Evolutionary conservation across 192 early-diverging fungal genomes (phyloP), one percentile per base, ranked within the genome.

Genomic region (Globomyces pollinis-pini): DNA sequence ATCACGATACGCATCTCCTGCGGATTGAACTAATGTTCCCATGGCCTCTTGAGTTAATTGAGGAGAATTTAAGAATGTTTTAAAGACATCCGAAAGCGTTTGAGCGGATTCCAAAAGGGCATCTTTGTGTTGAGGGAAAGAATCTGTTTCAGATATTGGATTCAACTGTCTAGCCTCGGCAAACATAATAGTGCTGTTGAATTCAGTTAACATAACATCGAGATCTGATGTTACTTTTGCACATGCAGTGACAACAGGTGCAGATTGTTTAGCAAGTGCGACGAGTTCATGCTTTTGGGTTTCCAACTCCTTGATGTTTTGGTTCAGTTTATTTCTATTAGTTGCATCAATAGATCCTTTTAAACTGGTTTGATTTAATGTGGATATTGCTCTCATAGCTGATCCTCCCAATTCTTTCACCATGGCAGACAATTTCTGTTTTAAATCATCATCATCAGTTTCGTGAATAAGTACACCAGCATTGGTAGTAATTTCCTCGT

Each of bases 91-190:
- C 0, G 74, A 76, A 20, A 77, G 50, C 12, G 41, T 12, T 20
- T 77, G 68, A 5, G 79, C 69, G 28, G 64, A 43, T 9, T n/a
- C 64, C 13, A 83, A 50, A 51, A 80, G 34, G n/a, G 32, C 33
- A 33, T 83, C 80, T 52, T 76, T 77, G 49, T 81, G 74, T 1
- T 42, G 31, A 6, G 62, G 54, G 60, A 83, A 83, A 36, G 42
- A 61, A 34, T 77, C 78, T 42, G 64, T 70, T 8, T 50, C 23
- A 29, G 76, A 63, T 1, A 75, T 45, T 1, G 80, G 73, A 65
- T 80, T 78, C 24, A 83, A 61, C 44, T 83, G 75, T 30, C 72
- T 72, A 7, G 78, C 74, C 35, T 59, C 57, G 3, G 80, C 80
- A 69, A 83, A 83, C 11, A 83, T 80, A 3, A 71, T 21, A n/a